Percentiles rank a stretch among this genome's conserved stretches.
phyloP scores from a whole-genome alignment of 371 early-diverging fungal genomes.

The Mortierella sp. region DNA sequence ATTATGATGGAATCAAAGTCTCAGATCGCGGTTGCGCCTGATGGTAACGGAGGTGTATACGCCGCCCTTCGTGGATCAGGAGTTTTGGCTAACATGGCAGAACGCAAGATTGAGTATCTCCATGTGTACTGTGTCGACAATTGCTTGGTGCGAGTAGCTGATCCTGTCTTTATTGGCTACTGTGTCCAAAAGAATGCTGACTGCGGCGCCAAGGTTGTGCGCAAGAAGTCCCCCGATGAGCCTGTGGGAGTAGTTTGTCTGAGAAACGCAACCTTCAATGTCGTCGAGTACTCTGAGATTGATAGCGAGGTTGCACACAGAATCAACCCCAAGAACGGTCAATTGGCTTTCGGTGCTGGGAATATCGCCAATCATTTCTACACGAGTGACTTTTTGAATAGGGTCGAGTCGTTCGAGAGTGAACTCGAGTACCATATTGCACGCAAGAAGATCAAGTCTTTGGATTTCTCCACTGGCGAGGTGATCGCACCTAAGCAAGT shows the following conservation, averaged over 20 bases:
- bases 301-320: constrained; percentile 75
- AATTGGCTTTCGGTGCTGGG: constrained; percentile 89
- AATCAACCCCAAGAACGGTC: constrained; percentile 71
- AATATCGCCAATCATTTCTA: constrained; percentile 99
- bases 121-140: constrained; percentile 98
- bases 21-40: constrained; percentile 85
- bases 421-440: constrained; percentile 96
- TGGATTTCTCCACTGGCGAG: constrained; percentile 85
- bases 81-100: constrained; percentile 79
- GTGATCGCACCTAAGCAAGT: constrained; percentile 78
- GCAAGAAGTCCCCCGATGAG: constrained; percentile 87
- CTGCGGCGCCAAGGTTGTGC: constrained; percentile 95
- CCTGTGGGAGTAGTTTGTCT: constrained; percentile 95
- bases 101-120: constrained; percentile 84
- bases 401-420: constrained; percentile 83
- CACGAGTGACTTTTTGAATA: constrained; percentile 90
- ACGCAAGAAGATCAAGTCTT: constrained; percentile 95
- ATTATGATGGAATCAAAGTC: constrained; percentile 87
- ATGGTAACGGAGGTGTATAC: constrained; percentile 94
- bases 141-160: constrained; percentile 93
- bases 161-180: constrained; percentile 94
- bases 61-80: constrained; percentile 85
- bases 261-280: constrained; percentile 84
- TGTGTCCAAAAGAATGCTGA: constrained; percentile 87
- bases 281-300: constrained; percentile 98